phyloP scores from a whole-genome alignment of 108 stramenopile species.

The Cyclotella atomus region DNA sequence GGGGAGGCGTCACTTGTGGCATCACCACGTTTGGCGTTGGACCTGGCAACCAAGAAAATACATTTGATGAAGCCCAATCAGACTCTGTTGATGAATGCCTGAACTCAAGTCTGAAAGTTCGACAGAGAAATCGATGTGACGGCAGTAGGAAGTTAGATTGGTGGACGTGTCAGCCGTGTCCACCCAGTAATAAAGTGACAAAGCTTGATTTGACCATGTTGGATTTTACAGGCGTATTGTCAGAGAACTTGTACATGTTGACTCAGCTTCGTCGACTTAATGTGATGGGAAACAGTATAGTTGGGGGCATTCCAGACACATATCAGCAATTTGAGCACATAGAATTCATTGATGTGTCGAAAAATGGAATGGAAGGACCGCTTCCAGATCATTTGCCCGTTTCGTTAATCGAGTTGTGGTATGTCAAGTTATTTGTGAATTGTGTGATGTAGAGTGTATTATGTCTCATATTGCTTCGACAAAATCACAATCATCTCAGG shows the following conservation, averaged over 20 bases:
- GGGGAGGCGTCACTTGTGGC: conserved; percentile 22
- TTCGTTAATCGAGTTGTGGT: conserved; percentile 16
- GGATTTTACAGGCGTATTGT: conserved; percentile 39
- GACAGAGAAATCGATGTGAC: conserved; percentile 16
- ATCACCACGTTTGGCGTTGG: conserved; percentile 11
- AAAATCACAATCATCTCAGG: neutral
- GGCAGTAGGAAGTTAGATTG: neutral
- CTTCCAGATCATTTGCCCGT: conserved; percentile 12
- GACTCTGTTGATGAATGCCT: neutral
- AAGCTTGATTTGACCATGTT: conserved; percentile 37
- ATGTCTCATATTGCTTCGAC: neutral
- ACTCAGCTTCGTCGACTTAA: conserved; percentile 22
- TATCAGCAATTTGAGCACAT: conserved; percentile 1
- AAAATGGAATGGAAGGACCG: neutral
- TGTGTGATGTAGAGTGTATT: no score
- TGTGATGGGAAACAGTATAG: conserved; percentile 24
- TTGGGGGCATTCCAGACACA: conserved; percentile 23
- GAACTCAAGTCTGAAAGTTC: neutral
- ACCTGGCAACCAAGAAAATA: neutral
- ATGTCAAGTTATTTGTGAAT: neutral
- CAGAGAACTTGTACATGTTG: conserved; percentile 41
- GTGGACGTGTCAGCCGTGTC: conserved; percentile 5
- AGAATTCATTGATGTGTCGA: conserved; percentile 16
- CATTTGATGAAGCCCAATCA: neutral
- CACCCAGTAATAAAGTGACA: conserved; percentile 29